Percentiles rank a stretch among this genome's conserved stretches.
Conservation (phyloP, 2,329 filamentous ascomycete genomes). For the Aspergillus fumigatiaffinis region DNA sequence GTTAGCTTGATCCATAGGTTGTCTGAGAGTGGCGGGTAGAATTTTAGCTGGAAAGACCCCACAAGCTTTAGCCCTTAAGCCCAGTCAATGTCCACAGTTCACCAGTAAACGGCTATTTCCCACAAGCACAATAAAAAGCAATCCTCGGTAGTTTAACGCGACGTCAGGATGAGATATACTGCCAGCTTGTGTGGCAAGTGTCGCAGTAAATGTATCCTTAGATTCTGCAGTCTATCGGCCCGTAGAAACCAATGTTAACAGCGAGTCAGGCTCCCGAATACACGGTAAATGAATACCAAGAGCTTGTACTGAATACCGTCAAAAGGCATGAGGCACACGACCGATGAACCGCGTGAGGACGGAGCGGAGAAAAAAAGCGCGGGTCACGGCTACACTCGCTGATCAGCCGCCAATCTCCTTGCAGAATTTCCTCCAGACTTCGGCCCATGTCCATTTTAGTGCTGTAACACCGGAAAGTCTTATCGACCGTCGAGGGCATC, state of each 20-base stretch:
- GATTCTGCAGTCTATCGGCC: not conserved
- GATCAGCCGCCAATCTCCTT: conserved; percentile 5
- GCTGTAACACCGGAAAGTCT: not conserved
- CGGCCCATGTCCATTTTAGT: not conserved
- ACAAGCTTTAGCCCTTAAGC: not conserved
- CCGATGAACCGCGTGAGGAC: not conserved
- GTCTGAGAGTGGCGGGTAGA: no score
- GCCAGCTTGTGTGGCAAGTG: not conserved
- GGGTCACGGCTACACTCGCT: not conserved
- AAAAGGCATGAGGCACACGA: conserved; percentile 1
- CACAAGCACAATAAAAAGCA: not conserved
- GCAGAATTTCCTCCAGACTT: not conserved
- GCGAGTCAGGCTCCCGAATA: not conserved
- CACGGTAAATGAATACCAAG: not conserved
- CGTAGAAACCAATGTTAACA: not conserved
- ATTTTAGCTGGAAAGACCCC: not conserved
- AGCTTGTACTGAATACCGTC: not conserved
- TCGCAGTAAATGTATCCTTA: not conserved
- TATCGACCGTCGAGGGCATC: not conserved
- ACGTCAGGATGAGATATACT: not conserved
- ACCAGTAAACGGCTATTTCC: not conserved
- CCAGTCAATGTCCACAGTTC: not conserved
- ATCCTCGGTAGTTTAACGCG: not conserved
- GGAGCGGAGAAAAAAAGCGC: conserved; percentile 1
- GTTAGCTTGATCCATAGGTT: not conserved